These are phyloP conservation scores for Hermanozyma aechmeae DNA, from an alignment of 805 yeast species.

Conservation along the genomic window DNA sequence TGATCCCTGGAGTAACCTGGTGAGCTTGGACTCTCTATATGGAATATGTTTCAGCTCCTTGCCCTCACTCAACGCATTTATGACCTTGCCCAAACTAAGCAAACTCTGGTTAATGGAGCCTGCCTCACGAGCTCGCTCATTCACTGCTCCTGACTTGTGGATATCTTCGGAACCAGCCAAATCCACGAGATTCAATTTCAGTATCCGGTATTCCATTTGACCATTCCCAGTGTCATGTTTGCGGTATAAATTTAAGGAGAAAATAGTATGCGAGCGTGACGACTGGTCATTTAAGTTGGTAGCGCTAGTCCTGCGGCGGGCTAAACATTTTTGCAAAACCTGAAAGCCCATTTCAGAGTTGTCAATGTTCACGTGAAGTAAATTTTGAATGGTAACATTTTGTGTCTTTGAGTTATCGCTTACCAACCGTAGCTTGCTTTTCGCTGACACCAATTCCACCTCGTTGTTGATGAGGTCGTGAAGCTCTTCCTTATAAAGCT, in stretches of 20 bases:
- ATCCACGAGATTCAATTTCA: slow-evolving; percentile 81
- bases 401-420: slow-evolving; percentile 3
- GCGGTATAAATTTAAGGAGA: slow-evolving; percentile 50
- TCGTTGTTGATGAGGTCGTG: slow-evolving; percentile 54
- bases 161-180: slow-evolving; percentile 94
- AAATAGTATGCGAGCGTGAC: slow-evolving; percentile 71
- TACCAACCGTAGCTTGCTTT: slow-evolving; percentile 18
- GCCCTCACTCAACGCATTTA: slow-evolving; percentile 41
- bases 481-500: slow-evolving; percentile 80
- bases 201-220: slow-evolving; percentile 22
- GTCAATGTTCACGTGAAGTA: slow-evolving; percentile 51
- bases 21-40: slow-evolving; percentile 72
- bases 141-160: slow-evolving; percentile 75
- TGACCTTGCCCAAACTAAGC: slow-evolving; percentile 81
- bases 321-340: slow-evolving; percentile 47
- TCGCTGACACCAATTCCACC: slow-evolving; percentile 3
- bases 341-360: slow-evolving; percentile 48
- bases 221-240: slow-evolving; percentile 26
- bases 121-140: slow-evolving; percentile 85
- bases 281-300: slow-evolving; percentile 69
- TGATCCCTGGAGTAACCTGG: slow-evolving; percentile 67
- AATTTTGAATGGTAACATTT: slow-evolving; percentile 46
- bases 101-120: slow-evolving; percentile 88
- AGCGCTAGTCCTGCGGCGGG: slow-evolving; percentile 55
- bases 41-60: slow-evolving; percentile 55